Percentiles rank a stretch among this genome's conserved stretches.
phyloP scores from a whole-genome alignment of 352 stramenopile genomes.

The Phytophthora colocasiae region DNA sequence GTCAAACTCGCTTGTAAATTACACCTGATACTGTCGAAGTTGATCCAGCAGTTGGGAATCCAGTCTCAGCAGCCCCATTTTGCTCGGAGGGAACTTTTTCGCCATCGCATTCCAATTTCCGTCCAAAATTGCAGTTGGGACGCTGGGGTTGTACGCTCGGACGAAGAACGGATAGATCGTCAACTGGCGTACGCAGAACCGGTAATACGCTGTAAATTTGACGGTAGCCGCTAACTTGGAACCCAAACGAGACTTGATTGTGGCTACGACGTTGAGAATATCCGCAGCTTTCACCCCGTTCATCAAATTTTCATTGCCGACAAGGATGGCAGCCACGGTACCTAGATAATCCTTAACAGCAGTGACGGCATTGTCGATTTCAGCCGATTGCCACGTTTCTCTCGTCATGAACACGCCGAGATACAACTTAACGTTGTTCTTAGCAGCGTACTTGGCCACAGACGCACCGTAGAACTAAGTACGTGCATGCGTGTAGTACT shows the following conservation, averaged over 20 bases:
- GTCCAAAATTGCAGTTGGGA: slow-evolving; percentile 48
- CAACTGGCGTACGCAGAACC: slow-evolving; percentile 41
- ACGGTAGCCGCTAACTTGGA: slow-evolving; percentile 36
- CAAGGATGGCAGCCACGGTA: slow-evolving; percentile 53
- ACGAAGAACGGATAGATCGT: slow-evolving; percentile 72
- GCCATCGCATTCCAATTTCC: slow-evolving; percentile 40
- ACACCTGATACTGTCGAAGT: slow-evolving; percentile 34
- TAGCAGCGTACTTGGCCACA: slow-evolving; percentile 47
- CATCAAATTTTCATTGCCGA: slow-evolving; percentile 58
- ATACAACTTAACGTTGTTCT: slow-evolving; percentile 65
- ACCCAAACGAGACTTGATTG: slow-evolving; percentile 40
- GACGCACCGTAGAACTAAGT: slow-evolving; percentile 63
- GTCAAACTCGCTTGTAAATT: slow-evolving; percentile 15
- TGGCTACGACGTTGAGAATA: slow-evolving; percentile 37
- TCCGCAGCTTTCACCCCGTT: slow-evolving; percentile 30
- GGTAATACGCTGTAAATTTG: slow-evolving; percentile 62
- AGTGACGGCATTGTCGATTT: slow-evolving; percentile 50
- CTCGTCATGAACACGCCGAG: slow-evolving; percentile 62
- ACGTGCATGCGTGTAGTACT: slow-evolving; percentile 53
- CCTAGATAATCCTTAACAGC: slow-evolving; percentile 52
- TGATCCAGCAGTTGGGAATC: slow-evolving; percentile 48
- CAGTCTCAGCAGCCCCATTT: slow-evolving; percentile 56
- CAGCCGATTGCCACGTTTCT: slow-evolving; percentile 48
- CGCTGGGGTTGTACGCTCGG: slow-evolving; percentile 45
- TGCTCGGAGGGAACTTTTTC: slow-evolving; percentile 39